Evolutionary conservation across 306 rosid species (phyloP).

Genomic region (Fragaria vesca): DNA sequence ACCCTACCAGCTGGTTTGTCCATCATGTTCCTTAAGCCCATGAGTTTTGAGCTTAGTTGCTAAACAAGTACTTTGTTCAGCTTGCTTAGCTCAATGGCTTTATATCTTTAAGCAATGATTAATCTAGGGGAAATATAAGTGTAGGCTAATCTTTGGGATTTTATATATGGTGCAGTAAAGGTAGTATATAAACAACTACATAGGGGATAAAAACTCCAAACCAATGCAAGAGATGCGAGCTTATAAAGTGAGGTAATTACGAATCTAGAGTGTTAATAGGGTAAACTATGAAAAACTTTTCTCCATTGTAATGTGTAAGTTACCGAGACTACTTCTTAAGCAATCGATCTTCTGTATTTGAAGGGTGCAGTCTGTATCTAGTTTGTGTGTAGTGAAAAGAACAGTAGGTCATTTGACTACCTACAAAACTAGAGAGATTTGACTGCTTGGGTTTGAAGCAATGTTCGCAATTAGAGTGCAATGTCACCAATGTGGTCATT

Average conservation of each 20-base stretch:
- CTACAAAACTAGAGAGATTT: neutral
- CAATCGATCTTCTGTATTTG: too few species aligned
- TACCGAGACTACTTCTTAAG: too few species aligned
- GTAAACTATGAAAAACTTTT: too few species aligned
- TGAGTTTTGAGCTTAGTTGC: neutral
- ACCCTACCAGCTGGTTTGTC: constrained; percentile 12
- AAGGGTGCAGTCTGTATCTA: too few species aligned
- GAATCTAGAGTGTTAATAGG: too few species aligned
- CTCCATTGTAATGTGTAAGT: too few species aligned
- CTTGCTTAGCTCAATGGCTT: constrained; percentile 21
- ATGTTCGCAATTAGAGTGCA: neutral
- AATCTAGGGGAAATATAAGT: neutral
- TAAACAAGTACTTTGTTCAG: neutral
- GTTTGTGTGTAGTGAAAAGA: neutral
- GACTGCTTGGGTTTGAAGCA: neutral
- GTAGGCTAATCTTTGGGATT: neutral
- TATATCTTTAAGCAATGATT: neutral
- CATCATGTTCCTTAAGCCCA: constrained; percentile 29
- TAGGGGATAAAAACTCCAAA: too few species aligned
- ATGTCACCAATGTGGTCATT: neutral
- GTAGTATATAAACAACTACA: too few species aligned
- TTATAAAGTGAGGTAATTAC: too few species aligned
- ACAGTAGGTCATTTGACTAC: neutral
- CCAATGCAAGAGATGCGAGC: too few species aligned
- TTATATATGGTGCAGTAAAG: too few species aligned